Evolutionary conservation across 2,329 filamentous ascomycete species (phyloP), one percentile per base, ranked within the genome.

Genomic region (Trichoderma sp.): DNA sequence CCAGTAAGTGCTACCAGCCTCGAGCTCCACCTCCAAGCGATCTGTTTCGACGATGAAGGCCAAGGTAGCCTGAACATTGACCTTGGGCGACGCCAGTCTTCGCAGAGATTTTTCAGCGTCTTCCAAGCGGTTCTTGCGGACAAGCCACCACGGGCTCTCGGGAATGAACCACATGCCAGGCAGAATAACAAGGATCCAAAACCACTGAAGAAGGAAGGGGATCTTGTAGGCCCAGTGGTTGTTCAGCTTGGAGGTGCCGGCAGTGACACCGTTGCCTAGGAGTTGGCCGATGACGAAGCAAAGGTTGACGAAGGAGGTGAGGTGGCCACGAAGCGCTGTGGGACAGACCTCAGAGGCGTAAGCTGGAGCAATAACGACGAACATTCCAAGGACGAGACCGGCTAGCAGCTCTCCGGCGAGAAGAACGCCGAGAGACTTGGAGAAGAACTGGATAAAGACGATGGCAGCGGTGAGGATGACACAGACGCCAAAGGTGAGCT

Each of bases 11-110:
- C 77, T 78, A 0, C 81, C 82, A 0, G 73, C 70, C 4, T 74
- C 75, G 48, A 79, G 73, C 42, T 79, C 74, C 61, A 78, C 76
- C 69, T 85, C 83, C 1, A 83, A 73, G 66, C 81, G 76, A 67
- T 81, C 77, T 2, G 81, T 83, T 54, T 82, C 77, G 5, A 91
- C 86, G 87, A 96, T 96, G 90, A 94, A 93, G 63, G 79, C 74
- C 70, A 83, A 77, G 39, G 79, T 75, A 29, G 78, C 76, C 0
- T 79, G 71, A 42, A 8, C 70, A 1, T 79, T 72, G 48, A 9
- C 70, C 69, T 88, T 86, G 67, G 80, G 79, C 54, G 86, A 82
- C 0, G 77, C 74, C 0, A 80, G 74, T 0, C 77, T 70, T 17
- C 69, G 17, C 6, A 79, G 64, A 0, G 76, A 74, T 3, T 27